These are phyloP conservation scores for Ogataea methylovora DNA, from an alignment of 805 yeast species.

Conservation along the genomic window DNA sequence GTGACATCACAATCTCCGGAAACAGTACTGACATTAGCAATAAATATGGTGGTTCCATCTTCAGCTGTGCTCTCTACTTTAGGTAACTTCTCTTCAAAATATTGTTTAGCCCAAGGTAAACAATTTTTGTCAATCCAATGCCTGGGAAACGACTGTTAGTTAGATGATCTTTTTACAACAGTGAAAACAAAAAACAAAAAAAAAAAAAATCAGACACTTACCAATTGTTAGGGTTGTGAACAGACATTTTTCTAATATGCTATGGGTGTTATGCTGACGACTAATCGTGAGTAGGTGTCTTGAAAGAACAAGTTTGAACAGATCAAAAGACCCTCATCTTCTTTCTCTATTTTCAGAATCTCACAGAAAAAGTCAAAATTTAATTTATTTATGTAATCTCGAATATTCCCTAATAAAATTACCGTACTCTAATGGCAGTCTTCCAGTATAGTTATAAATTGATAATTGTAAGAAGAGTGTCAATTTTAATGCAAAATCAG, in stretches of 20 bases:
- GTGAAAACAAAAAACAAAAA: not conserved
- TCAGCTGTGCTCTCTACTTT: constrained; percentile 21
- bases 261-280: no score
- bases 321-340: no score
- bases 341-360: no score
- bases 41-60: constrained; percentile 9
- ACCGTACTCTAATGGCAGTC: no score
- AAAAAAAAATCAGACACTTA: constrained; percentile 6
- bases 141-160: constrained; percentile 23
- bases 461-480: no score
- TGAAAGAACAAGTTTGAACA: no score
- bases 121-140: constrained; percentile 99
- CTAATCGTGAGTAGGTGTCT: not conserved
- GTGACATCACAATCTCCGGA: constrained; percentile 78
- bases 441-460: no score
- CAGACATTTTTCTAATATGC: constrained; percentile 84
- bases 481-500: no score
- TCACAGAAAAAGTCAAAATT: no score
- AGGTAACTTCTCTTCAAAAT: constrained; percentile 49
- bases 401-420: no score
- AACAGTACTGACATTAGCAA: constrained; percentile 33
- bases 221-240: constrained; percentile 94
- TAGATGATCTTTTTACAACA: not conserved
- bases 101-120: constrained; percentile 78
- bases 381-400: no score